Percentiles rank a stretch among this genome's conserved stretches.
These are phyloP conservation scores for Speleostelium caveatum DNA, from an alignment of 78 protist genomes.

Conservation along the genomic window DNA sequence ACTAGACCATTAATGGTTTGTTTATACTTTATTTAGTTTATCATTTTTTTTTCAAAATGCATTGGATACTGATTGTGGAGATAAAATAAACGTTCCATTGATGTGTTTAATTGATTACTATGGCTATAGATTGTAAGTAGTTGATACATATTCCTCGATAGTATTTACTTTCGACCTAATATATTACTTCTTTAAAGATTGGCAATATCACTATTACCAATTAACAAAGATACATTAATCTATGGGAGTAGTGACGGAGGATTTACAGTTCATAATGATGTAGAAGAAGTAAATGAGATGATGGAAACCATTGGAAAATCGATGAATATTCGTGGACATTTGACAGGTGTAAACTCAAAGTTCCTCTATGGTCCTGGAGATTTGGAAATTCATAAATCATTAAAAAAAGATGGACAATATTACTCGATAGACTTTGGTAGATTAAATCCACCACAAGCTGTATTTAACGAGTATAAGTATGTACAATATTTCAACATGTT, in stretches of 20 bases:
- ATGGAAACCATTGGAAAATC: conserved; percentile 60
- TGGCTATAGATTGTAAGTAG: conserved; percentile 44
- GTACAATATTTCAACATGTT: too few relatives aligned
- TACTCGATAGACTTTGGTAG: conserved; percentile 71
- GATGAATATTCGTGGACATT: conserved; percentile 58
- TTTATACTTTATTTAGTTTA: too few relatives aligned
- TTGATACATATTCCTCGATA: background rate
- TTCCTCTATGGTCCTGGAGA: conserved; percentile 70
- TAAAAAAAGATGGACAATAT: background rate
- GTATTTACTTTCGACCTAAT: background rate
- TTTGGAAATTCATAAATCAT: conserved; percentile 55
- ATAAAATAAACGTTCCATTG: conserved; percentile 50
- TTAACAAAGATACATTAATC: conserved; percentile 30
- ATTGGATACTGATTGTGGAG: conserved; percentile 17
- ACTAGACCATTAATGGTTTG: background rate
- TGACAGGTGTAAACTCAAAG: conserved; percentile 17
- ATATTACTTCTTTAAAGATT: background rate
- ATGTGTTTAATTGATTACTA: conserved; percentile 77
- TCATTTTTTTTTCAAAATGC: conserved; percentile 50
- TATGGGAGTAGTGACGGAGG: conserved; percentile 82
- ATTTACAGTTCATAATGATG: conserved; percentile 8
- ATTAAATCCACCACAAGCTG: conserved; percentile 67
- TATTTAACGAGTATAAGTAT: background rate
- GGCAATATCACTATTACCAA: conserved; percentile 60
- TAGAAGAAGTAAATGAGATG: conserved; percentile 7